Evolutionary conservation across 2,329 filamentous ascomycete species (phyloP).

Genomic region (Cercospora sp.): DNA sequence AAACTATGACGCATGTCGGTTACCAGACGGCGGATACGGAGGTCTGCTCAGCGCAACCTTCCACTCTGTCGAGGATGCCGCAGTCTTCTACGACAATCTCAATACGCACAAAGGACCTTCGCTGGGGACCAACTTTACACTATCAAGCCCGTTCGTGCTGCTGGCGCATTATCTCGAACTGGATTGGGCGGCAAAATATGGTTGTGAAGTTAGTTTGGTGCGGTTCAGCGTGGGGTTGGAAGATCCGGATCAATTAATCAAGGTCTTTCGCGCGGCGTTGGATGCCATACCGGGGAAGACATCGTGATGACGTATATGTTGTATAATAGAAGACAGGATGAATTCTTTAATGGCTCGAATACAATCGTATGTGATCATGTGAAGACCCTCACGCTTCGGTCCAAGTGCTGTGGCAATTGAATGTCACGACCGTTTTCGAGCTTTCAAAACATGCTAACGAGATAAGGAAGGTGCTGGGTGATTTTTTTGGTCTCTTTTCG

Average conservation of each 20-base stretch:
- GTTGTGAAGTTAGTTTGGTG: constrained; percentile 77
- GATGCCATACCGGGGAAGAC: constrained; percentile 6
- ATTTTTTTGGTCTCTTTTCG: not conserved
- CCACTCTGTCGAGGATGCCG: constrained; percentile 65
- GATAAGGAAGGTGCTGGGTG: not conserved
- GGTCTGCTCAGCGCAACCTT: constrained; percentile 86
- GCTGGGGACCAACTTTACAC: constrained; percentile 93
- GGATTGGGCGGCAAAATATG: constrained; percentile 82
- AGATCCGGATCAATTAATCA: constrained; percentile 65
- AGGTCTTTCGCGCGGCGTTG: constrained; percentile 52
- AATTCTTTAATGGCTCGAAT: not conserved
- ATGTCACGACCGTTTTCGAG: not conserved
- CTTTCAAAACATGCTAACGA: not conserved
- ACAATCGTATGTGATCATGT: not conserved
- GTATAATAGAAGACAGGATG: not conserved
- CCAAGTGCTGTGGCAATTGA: not conserved
- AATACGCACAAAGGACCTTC: constrained; percentile 92
- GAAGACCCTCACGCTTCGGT: not conserved
- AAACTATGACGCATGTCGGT: constrained; percentile 77
- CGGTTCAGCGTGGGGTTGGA: constrained; percentile 90
- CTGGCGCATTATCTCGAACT: constrained; percentile 89
- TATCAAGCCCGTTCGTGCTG: constrained; percentile 81
- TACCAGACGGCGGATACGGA: constrained; percentile 72
- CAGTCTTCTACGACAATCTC: constrained; percentile 80
- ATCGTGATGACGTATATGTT: not conserved